Percentiles rank a stretch among this genome's conserved stretches.
Conservation (phyloP, 768 basidiomycete species). For the Trametes cubensis region DNA sequence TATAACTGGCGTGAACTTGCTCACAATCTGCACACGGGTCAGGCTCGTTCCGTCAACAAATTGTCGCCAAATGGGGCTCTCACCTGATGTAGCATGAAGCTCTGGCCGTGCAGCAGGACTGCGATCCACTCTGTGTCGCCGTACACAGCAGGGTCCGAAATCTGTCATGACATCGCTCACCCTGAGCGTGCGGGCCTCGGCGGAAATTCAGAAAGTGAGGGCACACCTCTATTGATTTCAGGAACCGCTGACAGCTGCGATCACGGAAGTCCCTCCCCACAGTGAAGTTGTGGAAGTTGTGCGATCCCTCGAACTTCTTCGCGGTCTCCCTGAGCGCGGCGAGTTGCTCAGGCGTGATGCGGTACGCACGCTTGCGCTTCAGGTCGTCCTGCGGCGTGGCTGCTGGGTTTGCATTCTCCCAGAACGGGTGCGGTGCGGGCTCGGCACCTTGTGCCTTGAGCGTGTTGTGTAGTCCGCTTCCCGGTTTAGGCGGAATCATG, state of each 20-base stretch:
- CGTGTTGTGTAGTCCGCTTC: slow-evolving; percentile 56
- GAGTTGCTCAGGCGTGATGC: slow-evolving; percentile 57
- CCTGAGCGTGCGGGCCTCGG: not conserved
- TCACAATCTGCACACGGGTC: slow-evolving; percentile 23
- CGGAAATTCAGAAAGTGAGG: not conserved
- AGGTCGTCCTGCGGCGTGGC: slow-evolving; percentile 59
- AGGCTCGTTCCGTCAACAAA: not conserved
- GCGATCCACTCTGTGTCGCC: slow-evolving; percentile 95
- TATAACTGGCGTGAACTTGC: not conserved
- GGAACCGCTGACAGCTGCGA: slow-evolving; percentile 78
- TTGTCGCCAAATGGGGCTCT: not conserved
- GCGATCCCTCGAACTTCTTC: slow-evolving; percentile 78
- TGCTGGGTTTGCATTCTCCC: slow-evolving; percentile 46
- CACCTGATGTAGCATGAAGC: slow-evolving; percentile 87
- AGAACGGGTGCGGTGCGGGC: slow-evolving; percentile 57
- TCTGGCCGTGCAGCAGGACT: slow-evolving; percentile 92
- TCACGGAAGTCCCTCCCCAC: slow-evolving; percentile 85
- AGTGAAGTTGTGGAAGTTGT: slow-evolving; percentile 99
- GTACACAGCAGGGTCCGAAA: slow-evolving; percentile 84
- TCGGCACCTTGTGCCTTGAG: slow-evolving; percentile 40
- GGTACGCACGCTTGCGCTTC: slow-evolving; percentile 70
- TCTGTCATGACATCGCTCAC: slow-evolving; percentile 40
- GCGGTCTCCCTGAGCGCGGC: slow-evolving; percentile 57
- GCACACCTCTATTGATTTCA: slow-evolving; percentile 82
- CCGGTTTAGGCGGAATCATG: slow-evolving; percentile 86